These are phyloP conservation scores for Paraphaeosphaeria minitans DNA, from an alignment of 2,329 filamentous ascomycete species.

Conservation along the genomic window DNA sequence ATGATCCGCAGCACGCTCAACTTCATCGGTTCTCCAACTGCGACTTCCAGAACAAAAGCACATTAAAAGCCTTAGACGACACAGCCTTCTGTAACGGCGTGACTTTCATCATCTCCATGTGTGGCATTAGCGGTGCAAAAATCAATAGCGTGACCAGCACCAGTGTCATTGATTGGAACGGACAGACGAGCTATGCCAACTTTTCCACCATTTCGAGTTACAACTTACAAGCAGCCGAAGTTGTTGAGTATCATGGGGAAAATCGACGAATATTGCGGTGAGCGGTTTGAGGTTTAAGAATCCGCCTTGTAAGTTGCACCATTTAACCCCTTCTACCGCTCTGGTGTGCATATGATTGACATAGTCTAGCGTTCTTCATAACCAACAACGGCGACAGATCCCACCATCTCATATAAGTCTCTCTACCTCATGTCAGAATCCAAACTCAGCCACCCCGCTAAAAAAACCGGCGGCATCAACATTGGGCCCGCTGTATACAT, in stretches of 20 bases:
- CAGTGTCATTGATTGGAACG: conserved; percentile 54
- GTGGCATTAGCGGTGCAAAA: conserved; percentile 45
- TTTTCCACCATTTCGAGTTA: conserved; percentile 39
- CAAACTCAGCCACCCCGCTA: conserved; percentile 10
- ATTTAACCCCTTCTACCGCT: not conserved
- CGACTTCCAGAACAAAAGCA: conserved; percentile 54
- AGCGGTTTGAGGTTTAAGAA: conserved; percentile 49
- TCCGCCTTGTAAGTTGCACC: conserved; percentile 13
- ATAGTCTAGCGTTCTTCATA: conserved; percentile 44
- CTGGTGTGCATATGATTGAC: no score
- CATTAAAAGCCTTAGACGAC: conserved; percentile 45
- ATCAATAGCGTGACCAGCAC: conserved; percentile 50
- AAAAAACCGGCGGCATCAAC: conserved; percentile 51
- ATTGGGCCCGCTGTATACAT: conserved; percentile 48
- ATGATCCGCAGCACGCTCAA: conserved; percentile 50
- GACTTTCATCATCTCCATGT: conserved; percentile 24
- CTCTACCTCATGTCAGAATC: conserved; percentile 51
- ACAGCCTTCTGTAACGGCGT: conserved; percentile 3
- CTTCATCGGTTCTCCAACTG: conserved; percentile 50
- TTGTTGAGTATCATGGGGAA: conserved; percentile 26
- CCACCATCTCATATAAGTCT: conserved; percentile 43
- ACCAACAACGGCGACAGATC: conserved; percentile 45
- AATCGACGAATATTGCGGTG: conserved; percentile 47
- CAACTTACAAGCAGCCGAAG: conserved; percentile 1
- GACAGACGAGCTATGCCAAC: conserved; percentile 44